Conservation (phyloP, 2,329 filamentous ascomycete species). For the Aciculosporium take region DNA sequence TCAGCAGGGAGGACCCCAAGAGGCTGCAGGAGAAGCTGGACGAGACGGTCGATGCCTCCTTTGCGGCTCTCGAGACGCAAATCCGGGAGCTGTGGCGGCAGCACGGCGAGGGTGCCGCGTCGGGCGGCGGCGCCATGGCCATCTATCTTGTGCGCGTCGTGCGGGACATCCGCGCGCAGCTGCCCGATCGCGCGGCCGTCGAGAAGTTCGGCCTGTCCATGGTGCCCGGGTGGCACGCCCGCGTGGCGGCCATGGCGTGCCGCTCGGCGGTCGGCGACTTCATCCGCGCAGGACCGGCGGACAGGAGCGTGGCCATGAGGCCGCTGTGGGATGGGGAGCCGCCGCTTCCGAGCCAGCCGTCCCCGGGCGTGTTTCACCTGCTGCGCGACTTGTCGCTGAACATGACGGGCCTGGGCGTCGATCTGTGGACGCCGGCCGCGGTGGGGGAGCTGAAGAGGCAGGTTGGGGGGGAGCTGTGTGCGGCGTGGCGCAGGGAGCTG, state of each 20-base stretch:
- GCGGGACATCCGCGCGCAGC: conserved; percentile 55
- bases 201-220: conserved; percentile 44
- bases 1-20: conserved; percentile 60
- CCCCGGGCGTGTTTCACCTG: conserved; percentile 58
- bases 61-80: conserved; percentile 42
- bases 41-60: conserved; percentile 39
- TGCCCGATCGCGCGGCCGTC: conserved; percentile 39
- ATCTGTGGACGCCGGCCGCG: conserved; percentile 67
- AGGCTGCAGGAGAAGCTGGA: conserved; percentile 46
- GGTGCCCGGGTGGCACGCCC: conserved; percentile 49
- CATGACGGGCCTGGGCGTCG: conserved; percentile 59
- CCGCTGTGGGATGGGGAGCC: conserved; percentile 71
- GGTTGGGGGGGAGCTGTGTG: conserved; percentile 36
- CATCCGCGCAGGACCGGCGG: conserved; percentile 23
- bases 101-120: conserved; percentile 28
- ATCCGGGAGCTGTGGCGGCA: conserved; percentile 36
- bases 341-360: conserved; percentile 63
- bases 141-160: conserved; percentile 60
- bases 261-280: conserved; percentile 35
- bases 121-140: conserved; percentile 37
- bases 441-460: conserved; percentile 47
- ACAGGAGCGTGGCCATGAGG: conserved; percentile 41
- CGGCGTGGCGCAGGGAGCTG: conserved; percentile 32
- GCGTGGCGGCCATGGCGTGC: conserved; percentile 41
- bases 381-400: conserved; percentile 47